Conservation (phyloP, 805 yeast species). For the Zygotorulaspora chibaensis region DNA sequence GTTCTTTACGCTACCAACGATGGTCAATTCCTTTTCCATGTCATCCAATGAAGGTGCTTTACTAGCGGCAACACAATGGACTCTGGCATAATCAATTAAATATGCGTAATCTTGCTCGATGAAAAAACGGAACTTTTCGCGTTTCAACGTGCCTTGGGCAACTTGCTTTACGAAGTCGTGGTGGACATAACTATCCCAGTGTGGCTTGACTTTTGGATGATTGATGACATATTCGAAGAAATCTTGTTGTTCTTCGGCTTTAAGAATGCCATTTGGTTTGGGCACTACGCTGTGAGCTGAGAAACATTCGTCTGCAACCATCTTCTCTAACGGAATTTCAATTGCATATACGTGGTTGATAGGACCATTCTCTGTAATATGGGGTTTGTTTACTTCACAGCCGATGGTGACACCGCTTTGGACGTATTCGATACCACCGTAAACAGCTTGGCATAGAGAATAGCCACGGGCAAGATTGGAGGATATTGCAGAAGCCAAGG, state of each 20-base stretch:
- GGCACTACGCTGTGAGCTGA: conserved; percentile 23
- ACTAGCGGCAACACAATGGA: conserved; percentile 60
- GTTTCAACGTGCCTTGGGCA: conserved; percentile 48
- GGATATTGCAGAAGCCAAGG: conserved; percentile 75
- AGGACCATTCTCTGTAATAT: conserved; percentile 64
- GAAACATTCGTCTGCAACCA: conserved; percentile 35
- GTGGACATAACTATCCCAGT: conserved; percentile 55
- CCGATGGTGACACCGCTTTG: conserved; percentile 57
- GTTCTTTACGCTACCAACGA: conserved; percentile 46
- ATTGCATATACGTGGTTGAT: conserved; percentile 57
- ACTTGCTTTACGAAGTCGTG: conserved; percentile 59
- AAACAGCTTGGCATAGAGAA: conserved; percentile 46
- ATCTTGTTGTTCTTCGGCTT: conserved; percentile 11
- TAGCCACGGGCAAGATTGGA: conserved; percentile 62
- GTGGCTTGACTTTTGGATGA: conserved; percentile 51
- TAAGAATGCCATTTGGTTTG: not conserved
- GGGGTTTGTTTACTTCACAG: conserved; percentile 25
- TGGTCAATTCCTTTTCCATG: conserved; percentile 46
- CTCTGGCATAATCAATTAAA: conserved; percentile 60
- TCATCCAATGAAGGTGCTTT: conserved; percentile 53
- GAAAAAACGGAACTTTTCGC: conserved; percentile 49
- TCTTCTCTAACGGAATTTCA: conserved; percentile 32
- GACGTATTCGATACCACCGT: conserved; percentile 57
- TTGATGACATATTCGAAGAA: conserved; percentile 48
- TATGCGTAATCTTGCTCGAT: conserved; percentile 62